Conservation (phyloP, 768 basidiomycete species). For the Mycena pura region DNA sequence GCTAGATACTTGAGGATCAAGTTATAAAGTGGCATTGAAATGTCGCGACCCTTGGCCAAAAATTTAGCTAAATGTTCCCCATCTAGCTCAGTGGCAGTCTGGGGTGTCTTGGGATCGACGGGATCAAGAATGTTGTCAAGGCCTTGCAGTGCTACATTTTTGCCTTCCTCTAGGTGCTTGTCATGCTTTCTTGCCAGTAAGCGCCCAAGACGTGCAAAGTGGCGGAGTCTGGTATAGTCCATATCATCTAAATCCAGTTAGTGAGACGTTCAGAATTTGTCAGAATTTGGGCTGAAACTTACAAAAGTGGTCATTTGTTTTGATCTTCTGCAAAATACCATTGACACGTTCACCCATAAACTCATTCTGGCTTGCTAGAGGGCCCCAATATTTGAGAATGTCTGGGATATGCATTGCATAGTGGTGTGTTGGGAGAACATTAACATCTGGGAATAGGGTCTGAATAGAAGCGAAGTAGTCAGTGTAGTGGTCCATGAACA, state of each 20-base stretch:
- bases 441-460: constrained; percentile 6
- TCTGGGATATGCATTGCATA: constrained; percentile 22
- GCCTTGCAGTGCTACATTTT: neutral
- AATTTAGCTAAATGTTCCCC: neutral
- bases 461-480: constrained; percentile 18
- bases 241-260: constrained; percentile 16
- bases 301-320: constrained; percentile 24
- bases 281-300: neutral
- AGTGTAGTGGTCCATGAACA: constrained; percentile 5
- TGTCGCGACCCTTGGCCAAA: constrained; percentile 3
- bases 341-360: constrained; percentile 27
- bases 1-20: constrained; percentile 7
- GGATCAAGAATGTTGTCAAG: constrained; percentile 13
- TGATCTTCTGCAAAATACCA: constrained; percentile 15
- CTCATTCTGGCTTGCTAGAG: constrained; percentile 21
- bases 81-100: neutral
- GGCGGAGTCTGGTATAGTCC: constrained; percentile 22
- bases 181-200: constrained; percentile 14
- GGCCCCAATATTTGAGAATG: constrained; percentile 27
- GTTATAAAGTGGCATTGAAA: neutral
- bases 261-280: neutral
- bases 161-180: neutral
- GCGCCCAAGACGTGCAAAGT: constrained; percentile 10
- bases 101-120: neutral
- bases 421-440: constrained; percentile 25